Percentiles rank a stretch among this genome's conserved stretches.
Evolutionary conservation across 306 rosid species (phyloP).

Genomic region (Begonia peltatifolia): DNA sequence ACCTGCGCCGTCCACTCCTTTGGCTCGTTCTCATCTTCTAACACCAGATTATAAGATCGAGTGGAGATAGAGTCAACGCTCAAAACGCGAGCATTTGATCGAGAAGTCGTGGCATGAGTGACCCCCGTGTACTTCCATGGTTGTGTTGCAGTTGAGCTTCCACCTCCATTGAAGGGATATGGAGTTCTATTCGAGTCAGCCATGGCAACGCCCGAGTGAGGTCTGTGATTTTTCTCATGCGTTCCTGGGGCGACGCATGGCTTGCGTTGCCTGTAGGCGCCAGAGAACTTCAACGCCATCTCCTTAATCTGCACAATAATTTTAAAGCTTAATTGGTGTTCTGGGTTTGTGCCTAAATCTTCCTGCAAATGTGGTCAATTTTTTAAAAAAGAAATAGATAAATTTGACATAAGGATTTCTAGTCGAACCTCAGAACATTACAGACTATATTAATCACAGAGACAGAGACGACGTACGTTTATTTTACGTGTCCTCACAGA

Average conservation of each 20-base stretch:
- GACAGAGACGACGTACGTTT: too few species aligned
- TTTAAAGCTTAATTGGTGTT: too few species aligned
- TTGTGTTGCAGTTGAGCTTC: slow-evolving; percentile 66
- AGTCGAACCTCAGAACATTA: too few species aligned
- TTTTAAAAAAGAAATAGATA: too few species aligned
- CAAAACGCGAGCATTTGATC: slow-evolving; percentile 16
- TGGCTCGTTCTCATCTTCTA: slow-evolving; percentile 51
- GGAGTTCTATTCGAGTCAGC: slow-evolving; percentile 63
- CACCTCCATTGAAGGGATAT: slow-evolving; percentile 64
- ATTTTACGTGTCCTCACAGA: too few species aligned
- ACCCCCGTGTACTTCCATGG: slow-evolving; percentile 60
- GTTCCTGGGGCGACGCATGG: slow-evolving; percentile 59
- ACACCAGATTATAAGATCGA: slow-evolving; percentile 30
- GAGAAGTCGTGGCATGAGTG: slow-evolving; percentile 21
- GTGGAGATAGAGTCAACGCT: slow-evolving; percentile 24
- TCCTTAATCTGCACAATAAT: slow-evolving; percentile 59
- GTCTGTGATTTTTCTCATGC: slow-evolving; percentile 42
- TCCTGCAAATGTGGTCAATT: too few species aligned
- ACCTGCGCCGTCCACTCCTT: slow-evolving; percentile 96
- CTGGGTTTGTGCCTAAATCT: too few species aligned
- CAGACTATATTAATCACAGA: too few species aligned
- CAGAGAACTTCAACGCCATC: slow-evolving; percentile 71
- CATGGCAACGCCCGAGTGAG: slow-evolving; percentile 51
- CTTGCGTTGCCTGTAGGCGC: slow-evolving; percentile 57
- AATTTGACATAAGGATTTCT: too few species aligned